These are phyloP conservation scores for Talaromyces marneffei DNA, from an alignment of 2,329 filamentous ascomycete genomes.

Conservation along the genomic window DNA sequence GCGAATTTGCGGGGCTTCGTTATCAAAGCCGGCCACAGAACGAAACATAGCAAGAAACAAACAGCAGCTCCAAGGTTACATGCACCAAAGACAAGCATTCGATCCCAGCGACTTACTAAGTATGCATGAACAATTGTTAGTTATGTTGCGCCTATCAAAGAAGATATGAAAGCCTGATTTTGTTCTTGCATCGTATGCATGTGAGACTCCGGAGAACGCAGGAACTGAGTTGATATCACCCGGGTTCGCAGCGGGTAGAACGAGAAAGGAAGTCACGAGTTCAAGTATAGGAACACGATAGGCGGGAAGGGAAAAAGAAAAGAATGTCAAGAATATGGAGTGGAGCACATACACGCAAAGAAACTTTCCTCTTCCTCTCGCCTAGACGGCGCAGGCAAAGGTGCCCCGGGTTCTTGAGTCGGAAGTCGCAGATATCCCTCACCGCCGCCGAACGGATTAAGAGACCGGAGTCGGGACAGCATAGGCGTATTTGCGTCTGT, in stretches of 20 bases:
- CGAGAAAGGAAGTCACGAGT: slow-evolving; percentile 20
- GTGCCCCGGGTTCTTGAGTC: slow-evolving; percentile 77
- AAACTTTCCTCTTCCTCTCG: slow-evolving; percentile 93
- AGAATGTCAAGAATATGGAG: slow-evolving; percentile 8
- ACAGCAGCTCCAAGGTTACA: slow-evolving; percentile 85
- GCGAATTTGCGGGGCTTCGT: slow-evolving; percentile 88
- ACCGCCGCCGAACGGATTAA: slow-evolving; percentile 76
- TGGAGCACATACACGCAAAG: slow-evolving; percentile 75
- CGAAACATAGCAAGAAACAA: slow-evolving; percentile 88
- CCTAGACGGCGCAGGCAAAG: slow-evolving; percentile 73
- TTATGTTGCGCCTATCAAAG: not conserved
- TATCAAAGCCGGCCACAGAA: slow-evolving; percentile 76
- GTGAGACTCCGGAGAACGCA: slow-evolving; percentile 30
- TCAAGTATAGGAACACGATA: slow-evolving; percentile 2
- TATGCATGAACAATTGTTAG: slow-evolving; percentile 17
- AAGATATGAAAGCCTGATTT: not conserved
- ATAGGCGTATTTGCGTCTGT: slow-evolving; percentile 62
- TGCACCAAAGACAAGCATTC: slow-evolving; percentile 81
- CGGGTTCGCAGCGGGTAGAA: slow-evolving; percentile 20
- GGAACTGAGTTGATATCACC: slow-evolving; percentile 34
- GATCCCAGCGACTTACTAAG: slow-evolving; percentile 94
- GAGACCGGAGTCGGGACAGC: slow-evolving; percentile 70
- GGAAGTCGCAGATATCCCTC: slow-evolving; percentile 87
- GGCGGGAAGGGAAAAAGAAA: not conserved
- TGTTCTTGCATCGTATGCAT: slow-evolving; percentile 17